Evolutionary conservation across 148 eudicot species (phyloP), one percentile per base, ranked within the genome.

Genomic region (Tetragonia tetragonoides): DNA sequence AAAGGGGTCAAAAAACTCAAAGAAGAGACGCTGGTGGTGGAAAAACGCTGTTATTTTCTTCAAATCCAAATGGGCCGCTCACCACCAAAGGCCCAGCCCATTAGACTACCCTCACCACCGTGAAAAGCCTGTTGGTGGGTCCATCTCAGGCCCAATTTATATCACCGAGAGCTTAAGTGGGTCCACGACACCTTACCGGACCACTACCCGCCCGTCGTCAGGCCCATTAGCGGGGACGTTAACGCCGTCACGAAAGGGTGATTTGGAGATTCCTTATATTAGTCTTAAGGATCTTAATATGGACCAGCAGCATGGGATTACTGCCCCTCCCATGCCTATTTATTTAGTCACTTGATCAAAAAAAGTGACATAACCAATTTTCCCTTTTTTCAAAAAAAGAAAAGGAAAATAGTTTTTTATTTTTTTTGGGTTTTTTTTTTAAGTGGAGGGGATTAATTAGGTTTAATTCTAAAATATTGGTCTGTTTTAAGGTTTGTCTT

Each of bases 131-230:
- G 61, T 14, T 7, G 65, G 47, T 16, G 66, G 72, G 73, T 85
- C 94, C 34, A 66, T 88, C 23, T 91, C 97, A 11, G 92, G 92
- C 47, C 98, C 98, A 17, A 78, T 95, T 6, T 95, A 95, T 81
- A 60, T 82, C 6, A 90, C 92, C 4, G 97, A 92, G 74, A 91
- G 94, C 84, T 70, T 78, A 39, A 88, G 90, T 72, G 94, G 92
- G 56, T 80, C 90, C 40, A 61, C 78, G 37, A 78, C 91, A 44
- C 90, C 95, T 7, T 88, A 81, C 83, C 78, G 90, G 67, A 84
- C 88, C 66, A 80, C 84, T 34, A 82, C 86, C 78, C 60, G 90
- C 47, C 87, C 89, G 37, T 62, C 81, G 4, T 92, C 98, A 1
- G 93, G 98, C 7, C 92, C 90, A 23, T 77, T 89, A 5, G 84